Evolutionary conservation across 495 filamentous ascomycete species (phyloP).

Genomic region (Neurospora sublineolata): DNA sequence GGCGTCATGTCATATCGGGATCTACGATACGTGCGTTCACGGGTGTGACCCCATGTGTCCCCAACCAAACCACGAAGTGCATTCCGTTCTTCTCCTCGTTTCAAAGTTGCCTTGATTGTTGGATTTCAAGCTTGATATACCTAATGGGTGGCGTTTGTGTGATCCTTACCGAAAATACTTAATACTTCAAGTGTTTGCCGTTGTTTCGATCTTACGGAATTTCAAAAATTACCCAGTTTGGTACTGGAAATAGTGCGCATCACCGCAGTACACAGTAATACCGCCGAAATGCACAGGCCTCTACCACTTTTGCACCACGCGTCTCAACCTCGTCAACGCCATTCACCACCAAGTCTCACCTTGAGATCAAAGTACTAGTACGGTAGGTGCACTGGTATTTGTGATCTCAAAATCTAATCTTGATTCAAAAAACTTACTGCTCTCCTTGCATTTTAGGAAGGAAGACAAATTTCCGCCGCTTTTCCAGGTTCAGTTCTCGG

Average conservation of each 20-base stretch:
- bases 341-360: neutral
- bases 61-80: neutral
- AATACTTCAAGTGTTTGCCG: neutral
- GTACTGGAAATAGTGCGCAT: neutral
- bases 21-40: neutral
- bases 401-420: neutral
- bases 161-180: neutral
- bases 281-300: neutral
- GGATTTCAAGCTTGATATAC: neutral
- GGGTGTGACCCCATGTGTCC: neutral
- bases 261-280: neutral
- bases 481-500: neutral
- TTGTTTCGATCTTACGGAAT: neutral
- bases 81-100: neutral
- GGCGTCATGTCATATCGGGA: constrained; percentile 1
- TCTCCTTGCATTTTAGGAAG: neutral
- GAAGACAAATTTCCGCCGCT: neutral
- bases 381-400: neutral
- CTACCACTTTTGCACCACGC: neutral
- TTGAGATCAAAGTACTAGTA: neutral
- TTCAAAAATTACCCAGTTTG: neutral
- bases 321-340: neutral
- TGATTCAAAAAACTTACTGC: neutral
- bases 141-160: neutral
- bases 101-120: neutral